Evolutionary conservation across 306 rosid species (phyloP), one percentile per base, ranked within the genome.

Genomic region (Prosopis cineraria): DNA sequence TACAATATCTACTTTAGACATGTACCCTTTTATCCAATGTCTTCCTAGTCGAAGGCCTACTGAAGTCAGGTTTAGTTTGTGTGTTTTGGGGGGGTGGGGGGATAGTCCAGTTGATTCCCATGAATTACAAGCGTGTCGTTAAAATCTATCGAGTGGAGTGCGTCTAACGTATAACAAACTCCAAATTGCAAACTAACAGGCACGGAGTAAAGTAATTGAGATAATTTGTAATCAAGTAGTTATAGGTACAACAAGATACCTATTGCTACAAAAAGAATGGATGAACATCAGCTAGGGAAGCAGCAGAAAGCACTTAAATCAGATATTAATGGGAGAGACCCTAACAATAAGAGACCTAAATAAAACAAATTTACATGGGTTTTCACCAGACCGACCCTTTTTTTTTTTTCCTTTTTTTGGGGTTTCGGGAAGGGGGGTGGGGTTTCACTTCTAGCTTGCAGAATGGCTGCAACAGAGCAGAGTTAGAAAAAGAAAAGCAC

Each of bases 401-500:
- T 19, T 78, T 84, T 69, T 19, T 89, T 44, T 44, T 47, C 7
- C n/a, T 47, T 47, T 47, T 12, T 17, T n/a, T n/a, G n/a, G n/a
- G n/a, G n/a, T n/a, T n/a, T n/a, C n/a, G n/a, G n/a, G n/a, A n/a
- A n/a, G 7, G 20, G 53, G 20, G 56, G 25, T 4, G 34, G 4
- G 34, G 34, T 20, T 52, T 80, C 84, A 80, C 30, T 41, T 33
- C 86, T 84, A 87, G 73, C 80, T 72, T 68, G 88, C 93, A 87
- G 85, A 88, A 85, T 50, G 80, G 91, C 89, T 88, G 89, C 90
- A 68, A 85, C 91, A 27, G 79, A 76, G 92, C 92, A 73, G 84
- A 84, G 93, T 84, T 72, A 78, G 87, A 89, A 89, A 92, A 92
- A 89, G 87, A 89, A 89, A 92, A 92, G 88, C 78, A 68, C 96